Conservation (phyloP, 768 basidiomycete species). For the Naganishia antarctica region DNA sequence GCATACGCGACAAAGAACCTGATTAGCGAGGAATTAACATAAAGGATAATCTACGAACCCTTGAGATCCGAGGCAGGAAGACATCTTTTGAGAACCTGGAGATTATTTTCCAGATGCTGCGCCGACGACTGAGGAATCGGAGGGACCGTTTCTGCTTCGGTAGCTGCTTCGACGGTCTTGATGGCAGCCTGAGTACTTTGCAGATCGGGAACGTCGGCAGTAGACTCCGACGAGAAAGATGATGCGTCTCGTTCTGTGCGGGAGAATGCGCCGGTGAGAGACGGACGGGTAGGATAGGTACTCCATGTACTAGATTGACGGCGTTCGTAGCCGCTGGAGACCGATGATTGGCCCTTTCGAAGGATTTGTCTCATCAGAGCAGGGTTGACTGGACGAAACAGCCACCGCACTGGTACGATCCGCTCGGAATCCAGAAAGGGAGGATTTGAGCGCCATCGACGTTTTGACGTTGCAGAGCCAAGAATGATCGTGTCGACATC, state of each 20-base stretch:
- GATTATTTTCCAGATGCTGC: not conserved
- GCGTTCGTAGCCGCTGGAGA: not conserved
- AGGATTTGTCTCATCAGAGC: constrained; percentile 4
- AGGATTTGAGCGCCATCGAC: constrained; percentile 8
- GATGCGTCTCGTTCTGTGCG: too few species aligned
- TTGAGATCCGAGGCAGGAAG: constrained; percentile 9
- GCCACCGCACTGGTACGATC: constrained; percentile 14
- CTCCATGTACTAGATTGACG: constrained; percentile 12
- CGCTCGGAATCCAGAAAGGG: not conserved
- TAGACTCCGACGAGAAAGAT: not conserved
- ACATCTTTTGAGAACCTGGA: not conserved
- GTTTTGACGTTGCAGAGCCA: constrained; percentile 2
- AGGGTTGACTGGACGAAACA: constrained; percentile 21
- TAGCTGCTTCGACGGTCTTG: not conserved
- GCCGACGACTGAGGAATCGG: not conserved
- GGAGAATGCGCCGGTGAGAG: not conserved
- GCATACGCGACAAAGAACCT: not conserved
- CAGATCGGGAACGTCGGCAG: not conserved
- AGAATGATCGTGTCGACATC: constrained; percentile 3
- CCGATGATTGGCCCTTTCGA: not conserved
- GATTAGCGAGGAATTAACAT: too few species aligned
- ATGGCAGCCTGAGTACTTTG: too few species aligned
- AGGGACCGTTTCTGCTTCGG: not conserved
- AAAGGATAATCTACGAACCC: not conserved
- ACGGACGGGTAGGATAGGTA: not conserved